Evolutionary conservation across 2,329 filamentous ascomycete genomes (phyloP).

Genomic region (Ophiocordyceps camponoti-saundersi): DNA sequence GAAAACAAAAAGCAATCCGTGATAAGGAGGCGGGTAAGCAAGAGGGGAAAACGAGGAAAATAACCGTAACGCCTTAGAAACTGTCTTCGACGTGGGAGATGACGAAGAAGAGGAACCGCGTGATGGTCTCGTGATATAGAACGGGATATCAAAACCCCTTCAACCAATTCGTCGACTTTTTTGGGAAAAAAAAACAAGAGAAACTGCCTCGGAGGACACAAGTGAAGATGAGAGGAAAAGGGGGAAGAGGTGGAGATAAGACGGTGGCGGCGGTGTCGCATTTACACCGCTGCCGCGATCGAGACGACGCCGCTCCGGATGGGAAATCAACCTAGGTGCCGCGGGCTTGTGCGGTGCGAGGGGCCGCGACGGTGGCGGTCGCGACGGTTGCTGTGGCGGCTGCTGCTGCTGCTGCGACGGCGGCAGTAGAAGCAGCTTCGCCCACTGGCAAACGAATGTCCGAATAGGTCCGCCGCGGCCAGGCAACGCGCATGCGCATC

Average conservation of each 20-base stretch:
- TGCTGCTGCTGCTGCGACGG: no score
- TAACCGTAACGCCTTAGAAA: background rate
- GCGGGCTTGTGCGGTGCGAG: constrained; percentile 7
- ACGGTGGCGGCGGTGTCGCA: no score
- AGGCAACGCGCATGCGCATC: background rate
- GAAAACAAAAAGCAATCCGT: background rate
- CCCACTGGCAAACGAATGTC: constrained; percentile 23
- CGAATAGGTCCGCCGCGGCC: constrained; percentile 11
- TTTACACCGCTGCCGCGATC: background rate
- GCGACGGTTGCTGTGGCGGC: no score
- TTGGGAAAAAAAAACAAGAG: background rate
- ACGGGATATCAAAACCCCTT: background rate
- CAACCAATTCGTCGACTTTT: background rate
- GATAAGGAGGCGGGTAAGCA: background rate
- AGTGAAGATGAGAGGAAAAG: background rate
- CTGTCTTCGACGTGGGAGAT: background rate
- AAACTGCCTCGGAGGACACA: background rate
- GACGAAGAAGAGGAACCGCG: background rate
- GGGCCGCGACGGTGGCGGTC: background rate
- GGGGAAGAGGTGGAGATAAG: background rate
- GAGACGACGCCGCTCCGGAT: background rate
- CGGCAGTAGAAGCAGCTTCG: constrained; percentile 10
- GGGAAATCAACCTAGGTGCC: background rate
- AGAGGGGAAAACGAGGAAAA: background rate
- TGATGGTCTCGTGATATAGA: background rate